A percentile compares a stretch with the other conserved stretches of the same genome.
Conservation (phyloP, 2,329 filamentous ascomycete species). For the Dendrostoma leiphaemia region DNA sequence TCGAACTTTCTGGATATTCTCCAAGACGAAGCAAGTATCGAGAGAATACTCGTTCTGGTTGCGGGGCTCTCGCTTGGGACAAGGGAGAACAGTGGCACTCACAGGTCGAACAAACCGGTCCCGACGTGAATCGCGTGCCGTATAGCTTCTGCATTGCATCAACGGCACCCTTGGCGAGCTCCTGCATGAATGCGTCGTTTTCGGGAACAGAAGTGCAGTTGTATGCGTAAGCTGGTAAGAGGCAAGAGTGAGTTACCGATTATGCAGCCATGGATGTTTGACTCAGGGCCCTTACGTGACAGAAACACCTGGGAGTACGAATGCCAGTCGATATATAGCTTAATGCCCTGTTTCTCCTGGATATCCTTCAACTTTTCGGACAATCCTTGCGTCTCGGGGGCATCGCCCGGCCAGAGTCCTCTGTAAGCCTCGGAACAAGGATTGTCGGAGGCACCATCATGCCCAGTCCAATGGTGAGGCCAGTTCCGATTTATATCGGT, state of each 20-base stretch:
- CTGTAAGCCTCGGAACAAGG: slow-evolving; percentile 51
- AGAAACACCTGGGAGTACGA: slow-evolving; percentile 47
- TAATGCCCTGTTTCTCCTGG: slow-evolving; percentile 26
- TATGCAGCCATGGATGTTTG: background rate
- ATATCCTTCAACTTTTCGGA: slow-evolving; percentile 36
- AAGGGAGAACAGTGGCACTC: background rate
- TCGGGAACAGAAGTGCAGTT: slow-evolving; percentile 46
- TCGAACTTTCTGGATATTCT: background rate
- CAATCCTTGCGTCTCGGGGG: slow-evolving; percentile 45
- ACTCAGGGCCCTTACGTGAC: slow-evolving; percentile 24
- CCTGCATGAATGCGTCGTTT: slow-evolving; percentile 46
- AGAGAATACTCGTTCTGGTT: background rate
- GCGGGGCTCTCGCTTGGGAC: background rate
- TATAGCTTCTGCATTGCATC: slow-evolving; percentile 47
- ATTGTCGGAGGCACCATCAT: slow-evolving; percentile 48
- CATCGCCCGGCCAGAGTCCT: slow-evolving; percentile 41
- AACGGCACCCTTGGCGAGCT: slow-evolving; percentile 46
- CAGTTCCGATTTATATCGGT: slow-evolving; percentile 56
- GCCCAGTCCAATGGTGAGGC: slow-evolving; percentile 51
- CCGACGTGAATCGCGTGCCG: slow-evolving; percentile 39
- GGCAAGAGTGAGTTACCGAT: background rate
- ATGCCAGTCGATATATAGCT: slow-evolving; percentile 43
- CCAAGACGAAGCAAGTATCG: background rate
- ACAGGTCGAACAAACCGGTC: slow-evolving; percentile 49
- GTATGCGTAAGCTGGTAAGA: slow-evolving; percentile 52